These are phyloP conservation scores for Isatis lusitanica DNA, from an alignment of 441 rosid genomes.

Conservation along the genomic window DNA sequence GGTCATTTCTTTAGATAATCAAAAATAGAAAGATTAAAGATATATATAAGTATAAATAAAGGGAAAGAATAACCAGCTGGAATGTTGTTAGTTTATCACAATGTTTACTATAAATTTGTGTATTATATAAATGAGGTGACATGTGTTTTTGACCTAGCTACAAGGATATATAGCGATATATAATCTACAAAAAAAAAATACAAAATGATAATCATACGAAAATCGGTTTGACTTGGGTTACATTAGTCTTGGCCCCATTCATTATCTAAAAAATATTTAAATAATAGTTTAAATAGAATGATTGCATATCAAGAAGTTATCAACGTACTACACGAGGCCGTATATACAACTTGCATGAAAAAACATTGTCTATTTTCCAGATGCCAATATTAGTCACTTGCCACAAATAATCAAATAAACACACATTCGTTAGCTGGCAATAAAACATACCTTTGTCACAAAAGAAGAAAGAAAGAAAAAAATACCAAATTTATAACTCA, in stretches of 20 bases:
- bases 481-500: not conserved
- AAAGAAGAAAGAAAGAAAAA: not conserved
- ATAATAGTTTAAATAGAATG: constrained; percentile 2
- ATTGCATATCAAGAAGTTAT: constrained; percentile 1
- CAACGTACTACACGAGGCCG: constrained; percentile 24
- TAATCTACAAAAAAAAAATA: constrained; percentile 18
- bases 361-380: constrained; percentile 10
- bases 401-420: not conserved
- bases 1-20: not conserved
- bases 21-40: not conserved
- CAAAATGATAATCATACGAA: constrained; percentile 28
- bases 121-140: constrained; percentile 14
- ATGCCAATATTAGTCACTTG: not conserved
- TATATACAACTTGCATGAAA: constrained; percentile 21
- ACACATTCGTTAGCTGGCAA: not conserved
- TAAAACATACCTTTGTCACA: not conserved
- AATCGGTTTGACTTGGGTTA: constrained; percentile 27
- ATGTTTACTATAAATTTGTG: not conserved
- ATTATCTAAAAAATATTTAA: constrained; percentile 7
- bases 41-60: not conserved
- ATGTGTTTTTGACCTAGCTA: constrained; percentile 30
- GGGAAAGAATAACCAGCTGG: constrained; percentile 11
- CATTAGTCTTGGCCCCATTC: constrained; percentile 26
- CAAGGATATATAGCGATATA: not conserved
- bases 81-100: constrained; percentile 21